These are phyloP conservation scores for Candida taoyuanica DNA, from an alignment of 805 yeast species.

Conservation along the genomic window DNA sequence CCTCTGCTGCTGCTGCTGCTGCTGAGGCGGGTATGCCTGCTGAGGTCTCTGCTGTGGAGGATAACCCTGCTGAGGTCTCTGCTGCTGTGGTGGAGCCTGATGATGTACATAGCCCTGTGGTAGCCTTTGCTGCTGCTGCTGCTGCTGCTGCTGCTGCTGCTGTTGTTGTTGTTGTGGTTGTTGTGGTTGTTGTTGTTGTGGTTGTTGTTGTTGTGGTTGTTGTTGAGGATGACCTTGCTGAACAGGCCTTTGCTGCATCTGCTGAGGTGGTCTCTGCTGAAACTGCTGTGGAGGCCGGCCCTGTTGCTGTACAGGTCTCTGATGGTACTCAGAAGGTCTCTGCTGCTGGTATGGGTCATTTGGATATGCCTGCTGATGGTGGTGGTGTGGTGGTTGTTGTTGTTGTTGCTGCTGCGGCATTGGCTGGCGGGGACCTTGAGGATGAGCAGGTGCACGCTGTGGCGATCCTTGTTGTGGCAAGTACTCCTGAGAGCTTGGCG, in stretches of 20 bases:
- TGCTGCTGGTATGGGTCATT: constrained; percentile 8
- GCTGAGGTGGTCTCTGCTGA: constrained; percentile 8
- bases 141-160: constrained; percentile 3
- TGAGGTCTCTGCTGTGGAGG: constrained; percentile 10
- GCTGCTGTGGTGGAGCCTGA: constrained; percentile 5
- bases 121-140: constrained; percentile 6
- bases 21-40: too few species aligned
- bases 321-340: constrained; percentile 7
- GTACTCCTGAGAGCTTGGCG: constrained; percentile 20
- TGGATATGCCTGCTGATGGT: constrained; percentile 7
- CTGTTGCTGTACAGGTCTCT: constrained; percentile 3
- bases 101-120: constrained; percentile 7
- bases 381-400: constrained; percentile 1
- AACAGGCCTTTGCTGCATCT: constrained; percentile 8
- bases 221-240: constrained; percentile 11
- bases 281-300: constrained; percentile 4
- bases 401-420: constrained; percentile 2
- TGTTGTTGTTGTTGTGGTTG: constrained; percentile 4
- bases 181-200: constrained; percentile 5
- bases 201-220: constrained; percentile 4
- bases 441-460: constrained; percentile 6
- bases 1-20: too few species aligned
- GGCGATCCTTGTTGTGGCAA: constrained; percentile 7
- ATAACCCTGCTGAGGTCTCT: constrained; percentile 4
- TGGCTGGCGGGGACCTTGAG: constrained; percentile 11